Base-by-base conservation (phyloP, 257 asterid genomes). In the Agastache rugosa region DNA sequence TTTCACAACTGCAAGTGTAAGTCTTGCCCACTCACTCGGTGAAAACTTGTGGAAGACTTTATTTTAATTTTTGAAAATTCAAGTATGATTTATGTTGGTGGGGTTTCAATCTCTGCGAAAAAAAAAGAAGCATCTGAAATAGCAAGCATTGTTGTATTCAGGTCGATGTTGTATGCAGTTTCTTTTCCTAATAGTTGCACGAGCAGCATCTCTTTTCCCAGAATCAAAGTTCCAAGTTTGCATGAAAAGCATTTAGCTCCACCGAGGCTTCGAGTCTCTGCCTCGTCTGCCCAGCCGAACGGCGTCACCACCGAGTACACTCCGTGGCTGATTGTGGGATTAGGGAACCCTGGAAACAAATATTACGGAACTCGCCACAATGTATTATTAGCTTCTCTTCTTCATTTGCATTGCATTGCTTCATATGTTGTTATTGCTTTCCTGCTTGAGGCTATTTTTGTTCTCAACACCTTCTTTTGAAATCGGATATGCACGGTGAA, bases 331-430 rank as follows among this genome's bases (percentile, higher is more conserved):
- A 85, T 95, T 84, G 98, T 87, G n/a, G 99, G 98, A 20, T 87
- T 95, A 77, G 99, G 99, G n/a, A 92, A 95, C 76, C 99, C 98
- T 0, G 99, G 98, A 41, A 89, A 85, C 85, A 92, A 88, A 80
- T 95, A 90, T 79, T 89, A 92, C n/a, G 99, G 98, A 63, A 92
- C 99, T 4, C 97, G 98, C 15, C 99, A 95, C 85, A 95, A 92
- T 83, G 99, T 92, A 92, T 59, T 50, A 34, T 60, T 56, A 41
- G 41, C 48, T 63, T 56, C 54, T 63, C 59, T 64, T 44, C 29
- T 9, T 45, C 5, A 7, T 56, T 73, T 66, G 29, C 37, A 63
- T 65, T 74, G 14, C 1, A 63, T 65, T 74, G 14, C 1, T 69
- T 44, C 6, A 73, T 65, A n/a, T 64, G 20, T 63, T 63, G 19